These are phyloP conservation scores for Myxozyma nipponensis DNA, from an alignment of 805 yeast genomes.

Conservation along the genomic window DNA sequence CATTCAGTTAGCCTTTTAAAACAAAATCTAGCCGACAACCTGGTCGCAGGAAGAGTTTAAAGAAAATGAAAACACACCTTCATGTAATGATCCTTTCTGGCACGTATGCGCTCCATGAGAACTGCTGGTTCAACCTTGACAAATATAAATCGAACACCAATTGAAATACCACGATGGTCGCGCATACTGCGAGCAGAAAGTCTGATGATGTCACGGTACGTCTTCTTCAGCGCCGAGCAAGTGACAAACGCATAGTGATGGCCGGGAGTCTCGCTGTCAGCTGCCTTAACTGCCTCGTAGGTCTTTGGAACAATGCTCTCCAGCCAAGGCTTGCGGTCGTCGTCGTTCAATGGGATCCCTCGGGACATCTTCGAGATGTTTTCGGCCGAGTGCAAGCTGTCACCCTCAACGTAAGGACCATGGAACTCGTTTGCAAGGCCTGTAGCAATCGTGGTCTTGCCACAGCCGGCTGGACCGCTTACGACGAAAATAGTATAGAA, in stretches of 20 bases:
- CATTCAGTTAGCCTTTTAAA: neutral
- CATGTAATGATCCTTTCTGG: slow-evolving; percentile 80
- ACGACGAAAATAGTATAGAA: slow-evolving; percentile 37
- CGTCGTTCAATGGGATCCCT: slow-evolving; percentile 80
- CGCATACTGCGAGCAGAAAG: slow-evolving; percentile 30
- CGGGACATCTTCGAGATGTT: slow-evolving; percentile 80
- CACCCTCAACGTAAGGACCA: slow-evolving; percentile 79
- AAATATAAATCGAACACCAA: slow-evolving; percentile 59
- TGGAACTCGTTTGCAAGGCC: slow-evolving; percentile 45
- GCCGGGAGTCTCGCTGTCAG: slow-evolving; percentile 19
- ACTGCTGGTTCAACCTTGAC: slow-evolving; percentile 61
- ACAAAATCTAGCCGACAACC: neutral
- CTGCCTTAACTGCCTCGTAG: slow-evolving; percentile 37
- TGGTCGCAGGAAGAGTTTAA: neutral
- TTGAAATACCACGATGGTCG: slow-evolving; percentile 23
- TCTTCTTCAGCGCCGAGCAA: slow-evolving; percentile 78
- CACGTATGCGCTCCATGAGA: slow-evolving; percentile 55
- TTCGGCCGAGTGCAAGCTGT: slow-evolving; percentile 39
- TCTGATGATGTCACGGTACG: slow-evolving; percentile 63
- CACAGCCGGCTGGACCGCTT: slow-evolving; percentile 97
- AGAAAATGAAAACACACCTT: slow-evolving; percentile 47
- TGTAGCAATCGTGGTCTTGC: slow-evolving; percentile 76
- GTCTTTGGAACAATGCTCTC: slow-evolving; percentile 41
- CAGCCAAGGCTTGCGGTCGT: slow-evolving; percentile 92
- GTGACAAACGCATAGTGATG: slow-evolving; percentile 52